phyloP scores from a whole-genome alignment of 1,284 basidiomycete genomes.

The Leccinum griseonigrum region DNA sequence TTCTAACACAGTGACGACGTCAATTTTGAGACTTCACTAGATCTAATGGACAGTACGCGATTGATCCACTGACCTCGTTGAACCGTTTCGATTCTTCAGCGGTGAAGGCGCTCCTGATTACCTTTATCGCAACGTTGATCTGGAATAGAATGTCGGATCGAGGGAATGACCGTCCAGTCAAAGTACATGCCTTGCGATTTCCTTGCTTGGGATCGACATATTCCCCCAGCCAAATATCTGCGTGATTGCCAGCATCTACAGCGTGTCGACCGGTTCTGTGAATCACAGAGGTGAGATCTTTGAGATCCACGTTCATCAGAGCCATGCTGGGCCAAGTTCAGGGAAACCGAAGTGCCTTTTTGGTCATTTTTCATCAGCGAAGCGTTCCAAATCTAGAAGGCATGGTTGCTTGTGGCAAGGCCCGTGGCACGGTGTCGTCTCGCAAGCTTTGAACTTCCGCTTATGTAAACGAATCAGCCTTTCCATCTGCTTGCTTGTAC shows the following conservation, averaged over 20 bases:
- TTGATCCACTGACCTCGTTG: slow-evolving; percentile 17
- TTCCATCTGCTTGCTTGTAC: neutral
- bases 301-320: slow-evolving; percentile 18
- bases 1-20: slow-evolving; percentile 17
- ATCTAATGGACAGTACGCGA: neutral
- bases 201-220: slow-evolving; percentile 9
- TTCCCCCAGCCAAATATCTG: slow-evolving; percentile 30
- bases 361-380: neutral
- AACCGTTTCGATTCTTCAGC: slow-evolving; percentile 17
- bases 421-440: too few species aligned
- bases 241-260: slow-evolving; percentile 21
- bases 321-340: slow-evolving; percentile 3
- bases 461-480: neutral
- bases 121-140: slow-evolving; percentile 27
- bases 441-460: neutral
- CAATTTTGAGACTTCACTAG: neutral
- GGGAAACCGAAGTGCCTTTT: neutral
- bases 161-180: neutral
- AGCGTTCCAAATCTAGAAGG: neutral
- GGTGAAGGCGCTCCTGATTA: slow-evolving; percentile 23
- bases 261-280: slow-evolving; percentile 18
- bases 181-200: slow-evolving; percentile 5
- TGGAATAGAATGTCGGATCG: neutral
- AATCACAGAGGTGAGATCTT: slow-evolving; percentile 23
- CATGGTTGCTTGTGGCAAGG: too few species aligned